Base-by-base conservation (phyloP, 257 asterid genomes). In the Solanum sparsipilum region DNA sequence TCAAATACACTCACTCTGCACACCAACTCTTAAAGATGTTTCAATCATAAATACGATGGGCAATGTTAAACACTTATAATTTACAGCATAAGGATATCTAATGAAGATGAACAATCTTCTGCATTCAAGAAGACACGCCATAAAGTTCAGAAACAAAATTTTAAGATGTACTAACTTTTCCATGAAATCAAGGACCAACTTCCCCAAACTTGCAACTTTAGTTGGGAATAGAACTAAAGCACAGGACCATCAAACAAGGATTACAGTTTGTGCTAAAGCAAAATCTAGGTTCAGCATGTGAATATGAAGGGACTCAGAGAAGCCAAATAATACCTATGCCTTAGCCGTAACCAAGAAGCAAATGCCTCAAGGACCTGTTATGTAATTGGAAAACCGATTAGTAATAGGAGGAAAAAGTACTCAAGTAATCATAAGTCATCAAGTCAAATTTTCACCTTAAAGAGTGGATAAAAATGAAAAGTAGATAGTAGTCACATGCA, bases 331-430 rank as follows among this genome's bases (percentile, higher is more conserved):
- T 93, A 97, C 99, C 99, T 94, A 88, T 95, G 99, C 90, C 98
- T 94, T 88, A 96, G 93, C 84, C 99, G 98, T 86, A 97, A 92
- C 99, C 99, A 97, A 90, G 99, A 97, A 92, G 99, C 95, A 94
- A 97, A 97, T 70, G 97, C 99, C 92, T 97, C 99, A 31, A 97
- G 98, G 86, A 94, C 98, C 99, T 97, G 98, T 89, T 85, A 84
- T 72, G 88, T 89, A 84, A 87, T 86, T 41, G 72, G 88, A 89
- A 60, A 85, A 74, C 85, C 88, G 91, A 34, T 75, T 23, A 87
- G 84, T 65, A 41, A 27, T 39, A 39, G 60, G 70, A 86, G 44
- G 84, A 73, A 73, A 86, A 60, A 67, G 23, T 32, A 18, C 41
- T 41, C 41, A 1, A 44, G n/a, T 20, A 86, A 70, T 72, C 25